These are phyloP conservation scores for Erucastrum elatum DNA, from an alignment of 345 rosid genomes.

Conservation along the genomic window DNA sequence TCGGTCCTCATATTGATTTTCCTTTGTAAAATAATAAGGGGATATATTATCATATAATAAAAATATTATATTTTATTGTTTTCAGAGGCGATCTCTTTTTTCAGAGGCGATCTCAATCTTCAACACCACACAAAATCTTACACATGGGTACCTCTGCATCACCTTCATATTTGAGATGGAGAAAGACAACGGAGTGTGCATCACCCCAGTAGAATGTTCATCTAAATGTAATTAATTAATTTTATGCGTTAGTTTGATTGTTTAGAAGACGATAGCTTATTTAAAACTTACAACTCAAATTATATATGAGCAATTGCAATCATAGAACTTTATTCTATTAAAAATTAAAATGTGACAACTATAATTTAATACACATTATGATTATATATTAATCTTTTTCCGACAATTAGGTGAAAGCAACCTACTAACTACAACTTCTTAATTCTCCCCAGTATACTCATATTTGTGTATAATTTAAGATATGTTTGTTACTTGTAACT, in stretches of 20 bases:
- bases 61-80: background rate
- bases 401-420: slow-evolving; percentile 29
- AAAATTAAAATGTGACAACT: background rate
- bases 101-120: background rate
- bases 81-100: background rate
- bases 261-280: background rate
- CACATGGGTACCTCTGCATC: slow-evolving; percentile 10
- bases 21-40: background rate
- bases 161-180: background rate
- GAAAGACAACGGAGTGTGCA: background rate
- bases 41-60: background rate
- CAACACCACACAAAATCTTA: background rate
- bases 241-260: background rate
- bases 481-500: slow-evolving; percentile 9
- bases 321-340: slow-evolving; percentile 5
- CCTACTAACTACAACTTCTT: slow-evolving; percentile 13
- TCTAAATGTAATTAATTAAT: background rate
- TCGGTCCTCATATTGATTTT: slow-evolving; percentile 29
- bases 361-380: background rate
- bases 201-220: slow-evolving; percentile 13
- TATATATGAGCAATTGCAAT: background rate
- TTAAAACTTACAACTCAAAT: background rate
- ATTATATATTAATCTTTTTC: slow-evolving; percentile 18
- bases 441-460: background rate
- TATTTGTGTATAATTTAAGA: slow-evolving; percentile 24